These are phyloP conservation scores for Eimeria sp. DNA, from an alignment of 169 alveolate genomes.

Conservation along the genomic window DNA sequence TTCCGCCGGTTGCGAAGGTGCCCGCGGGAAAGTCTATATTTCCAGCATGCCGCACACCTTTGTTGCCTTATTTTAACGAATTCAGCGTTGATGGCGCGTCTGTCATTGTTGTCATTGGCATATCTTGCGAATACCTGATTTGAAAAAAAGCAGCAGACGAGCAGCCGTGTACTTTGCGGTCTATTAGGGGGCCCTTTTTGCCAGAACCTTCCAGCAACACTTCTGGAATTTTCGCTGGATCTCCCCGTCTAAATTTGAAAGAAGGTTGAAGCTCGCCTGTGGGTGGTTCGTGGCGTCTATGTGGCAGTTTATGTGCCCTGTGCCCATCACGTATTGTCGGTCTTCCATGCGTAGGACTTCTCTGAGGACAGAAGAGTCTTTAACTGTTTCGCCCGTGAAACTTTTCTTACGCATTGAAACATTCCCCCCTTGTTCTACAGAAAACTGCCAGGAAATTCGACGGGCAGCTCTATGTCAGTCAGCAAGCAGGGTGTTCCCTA, in stretches of 20 bases:
- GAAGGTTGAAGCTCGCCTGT: conserved; percentile 18
- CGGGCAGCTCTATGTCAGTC: neutral
- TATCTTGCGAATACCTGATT: conserved; percentile 36
- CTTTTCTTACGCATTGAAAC: too few relatives aligned
- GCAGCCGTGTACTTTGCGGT: too few relatives aligned
- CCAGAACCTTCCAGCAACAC: neutral
- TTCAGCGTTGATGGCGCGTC: conserved; percentile 42
- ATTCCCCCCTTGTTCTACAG: too few relatives aligned
- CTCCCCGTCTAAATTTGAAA: neutral
- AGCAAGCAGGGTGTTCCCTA: neutral
- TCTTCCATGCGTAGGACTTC: conserved; percentile 54
- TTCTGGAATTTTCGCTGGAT: neutral
- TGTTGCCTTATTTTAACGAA: conserved; percentile 32
- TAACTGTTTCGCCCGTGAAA: too few relatives aligned
- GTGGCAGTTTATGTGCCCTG: conserved; percentile 62
- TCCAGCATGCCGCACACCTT: conserved; percentile 36
- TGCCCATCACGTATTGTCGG: conserved; percentile 63
- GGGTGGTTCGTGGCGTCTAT: conserved; percentile 62
- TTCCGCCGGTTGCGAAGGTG: neutral
- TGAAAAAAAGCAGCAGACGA: neutral
- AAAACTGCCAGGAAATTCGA: neutral
- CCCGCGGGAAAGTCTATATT: neutral
- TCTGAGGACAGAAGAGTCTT: neutral
- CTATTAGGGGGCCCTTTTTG: neutral
- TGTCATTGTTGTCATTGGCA: conserved; percentile 56